Percentiles rank a stretch among this genome's conserved stretches.
Evolutionary conservation across 1,139 yeast species (phyloP).

Genomic region (Saccharomyces pastorianus): DNA sequence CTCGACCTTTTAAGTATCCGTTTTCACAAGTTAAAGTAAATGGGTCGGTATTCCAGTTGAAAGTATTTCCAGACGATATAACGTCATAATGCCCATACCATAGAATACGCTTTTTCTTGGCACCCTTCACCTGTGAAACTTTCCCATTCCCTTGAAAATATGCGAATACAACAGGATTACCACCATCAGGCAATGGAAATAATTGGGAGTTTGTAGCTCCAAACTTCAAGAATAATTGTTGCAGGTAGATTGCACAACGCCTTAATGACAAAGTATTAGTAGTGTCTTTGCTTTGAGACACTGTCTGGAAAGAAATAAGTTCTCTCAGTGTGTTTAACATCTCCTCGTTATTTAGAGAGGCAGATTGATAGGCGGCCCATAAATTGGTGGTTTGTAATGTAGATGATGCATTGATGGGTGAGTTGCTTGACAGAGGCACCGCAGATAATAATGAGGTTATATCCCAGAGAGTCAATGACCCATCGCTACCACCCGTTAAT

Average conservation of each 20-base stretch:
- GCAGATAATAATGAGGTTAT: constrained; percentile 9
- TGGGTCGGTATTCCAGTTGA: constrained; percentile 73
- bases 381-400: constrained; percentile 2
- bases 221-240: constrained; percentile 51
- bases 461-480: constrained; percentile 55
- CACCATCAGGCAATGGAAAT: constrained; percentile 59
- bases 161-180: constrained; percentile 80
- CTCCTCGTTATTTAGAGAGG: constrained; percentile 44
- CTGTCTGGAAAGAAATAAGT: constrained; percentile 64
- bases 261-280: constrained; percentile 68
- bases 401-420: constrained; percentile 1
- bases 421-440: background rate
- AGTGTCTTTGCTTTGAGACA: constrained; percentile 55
- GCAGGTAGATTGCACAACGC: constrained; percentile 73
- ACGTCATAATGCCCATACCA: constrained; percentile 98
- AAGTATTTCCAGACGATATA: constrained; percentile 55
- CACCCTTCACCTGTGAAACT: background rate
- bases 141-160: constrained; percentile 44
- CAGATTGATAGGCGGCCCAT: constrained; percentile 8
- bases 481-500: constrained; percentile 54
- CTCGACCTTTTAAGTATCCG: constrained; percentile 86
- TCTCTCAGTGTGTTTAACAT: constrained; percentile 55
- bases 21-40: constrained; percentile 65
- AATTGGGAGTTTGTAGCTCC: constrained; percentile 68
- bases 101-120: constrained; percentile 40